Evolutionary conservation across 2,329 filamentous ascomycete genomes (phyloP), one percentile per base, ranked within the genome.

Genomic region (Rhexocercosporidium sp.): DNA sequence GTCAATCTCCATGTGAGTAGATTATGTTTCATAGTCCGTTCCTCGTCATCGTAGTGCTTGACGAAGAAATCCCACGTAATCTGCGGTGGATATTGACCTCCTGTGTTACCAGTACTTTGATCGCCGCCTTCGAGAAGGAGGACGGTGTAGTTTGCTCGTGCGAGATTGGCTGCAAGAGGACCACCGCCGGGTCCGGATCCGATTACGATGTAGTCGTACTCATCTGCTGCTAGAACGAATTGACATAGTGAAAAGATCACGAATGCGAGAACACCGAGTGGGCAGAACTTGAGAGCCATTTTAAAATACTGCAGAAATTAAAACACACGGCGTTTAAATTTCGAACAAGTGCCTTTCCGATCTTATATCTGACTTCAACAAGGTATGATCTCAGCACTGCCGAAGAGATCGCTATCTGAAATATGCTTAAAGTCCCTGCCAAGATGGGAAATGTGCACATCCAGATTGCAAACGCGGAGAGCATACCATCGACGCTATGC

Each of bases 71-170:
- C 83, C 85, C 85, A 86, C 73, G 37, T 57, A 1, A 57, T 56
- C 22, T 56, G 51, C 20, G 51, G 51, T 20, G 51, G 51, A n/a
- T 56, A 56, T 56, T 56, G 51, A 11, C 31, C 31, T 3, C 51
- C 51, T 5, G 51, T 20, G 6, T 34, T 37, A 6, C 66, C 67
- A 18, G 61, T 62, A 27, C 80, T 82, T 69, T 85, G 80, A 69
- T 86, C 84, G 68, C 84, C 84, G 37, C 83, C 84, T 71, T 86
- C 84, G 31, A 86, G 80, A 5, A 86, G 78, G 27, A 86, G 79
- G 9, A 84, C 83, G 68, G 80, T 83, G 75, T 82, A 80, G 59
- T 84, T 84, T 46, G 81, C 82, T 47, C 83, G 78, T 18, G 84
- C 84, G 54, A 86, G 80, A 56, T 83, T 79, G 46, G 82, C 80